phyloP scores from a whole-genome alignment of 176 grass and related monocot species.

The Sorghum bicolor region Sorghum_bicolor_NCBIv3 NC_012870.2:75386001-75386500 shows the following conservation, averaged over 20 bases:
- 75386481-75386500: background rate
- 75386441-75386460: background rate
- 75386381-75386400: background rate
- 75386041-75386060: background rate
- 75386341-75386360: constrained; percentile 10
- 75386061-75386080: constrained; percentile 6
- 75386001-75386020: background rate
- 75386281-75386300: background rate
- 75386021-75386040: background rate
- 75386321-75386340: constrained; percentile 34
- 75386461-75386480: background rate
- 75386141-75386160: constrained; percentile 30
- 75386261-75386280: background rate
- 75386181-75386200: background rate
- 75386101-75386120: constrained; percentile 44
- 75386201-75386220: constrained; percentile 26
- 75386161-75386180: background rate
- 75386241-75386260: background rate
- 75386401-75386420: background rate
- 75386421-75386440: background rate
- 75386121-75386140: constrained; percentile 25
- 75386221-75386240: constrained; percentile 27
- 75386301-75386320: constrained; percentile 1
- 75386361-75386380: background rate
- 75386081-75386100: constrained; percentile 44